These are phyloP conservation scores for Polymyxa betae DNA, from an alignment of 208 protist genomes.

Conservation along the genomic window DNA sequence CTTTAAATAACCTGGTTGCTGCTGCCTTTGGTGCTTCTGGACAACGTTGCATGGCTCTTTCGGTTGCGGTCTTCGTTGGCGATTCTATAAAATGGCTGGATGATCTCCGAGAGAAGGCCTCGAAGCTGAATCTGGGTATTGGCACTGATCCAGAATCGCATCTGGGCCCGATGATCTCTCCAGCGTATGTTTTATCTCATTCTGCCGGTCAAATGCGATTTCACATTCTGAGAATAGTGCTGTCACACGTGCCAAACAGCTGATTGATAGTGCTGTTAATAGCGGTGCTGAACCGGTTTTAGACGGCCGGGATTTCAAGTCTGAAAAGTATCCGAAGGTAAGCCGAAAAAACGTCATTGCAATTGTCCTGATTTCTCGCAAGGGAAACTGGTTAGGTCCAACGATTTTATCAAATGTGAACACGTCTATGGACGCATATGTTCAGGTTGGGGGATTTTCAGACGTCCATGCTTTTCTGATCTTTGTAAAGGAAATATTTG, in stretches of 20 bases:
- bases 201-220: not conserved
- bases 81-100: conserved; percentile 76
- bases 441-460: not conserved
- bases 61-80: conserved; percentile 83
- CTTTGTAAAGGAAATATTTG: conserved; percentile 87
- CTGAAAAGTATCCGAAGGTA: conserved; percentile 69
- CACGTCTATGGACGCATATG: conserved; percentile 73
- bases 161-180: conserved; percentile 39
- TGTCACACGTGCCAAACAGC: conserved; percentile 73
- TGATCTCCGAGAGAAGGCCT: conserved; percentile 69
- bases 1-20: conserved; percentile 55
- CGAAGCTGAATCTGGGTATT: not conserved
- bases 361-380: not conserved
- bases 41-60: conserved; percentile 90
- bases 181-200: too few relatives aligned
- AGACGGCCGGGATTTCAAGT: conserved; percentile 72
- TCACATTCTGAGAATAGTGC: conserved; percentile 65
- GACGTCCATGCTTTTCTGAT: not conserved
- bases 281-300: conserved; percentile 76
- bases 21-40: conserved; percentile 85
- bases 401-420: conserved; percentile 82
- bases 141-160: not conserved
- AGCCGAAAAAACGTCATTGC: not conserved
- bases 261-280: conserved; percentile 75
- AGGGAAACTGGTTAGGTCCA: conserved; percentile 86